These are phyloP conservation scores for Neocatenulostroma microsporum DNA, from an alignment of 2,329 filamentous ascomycete species.

Conservation along the genomic window DNA sequence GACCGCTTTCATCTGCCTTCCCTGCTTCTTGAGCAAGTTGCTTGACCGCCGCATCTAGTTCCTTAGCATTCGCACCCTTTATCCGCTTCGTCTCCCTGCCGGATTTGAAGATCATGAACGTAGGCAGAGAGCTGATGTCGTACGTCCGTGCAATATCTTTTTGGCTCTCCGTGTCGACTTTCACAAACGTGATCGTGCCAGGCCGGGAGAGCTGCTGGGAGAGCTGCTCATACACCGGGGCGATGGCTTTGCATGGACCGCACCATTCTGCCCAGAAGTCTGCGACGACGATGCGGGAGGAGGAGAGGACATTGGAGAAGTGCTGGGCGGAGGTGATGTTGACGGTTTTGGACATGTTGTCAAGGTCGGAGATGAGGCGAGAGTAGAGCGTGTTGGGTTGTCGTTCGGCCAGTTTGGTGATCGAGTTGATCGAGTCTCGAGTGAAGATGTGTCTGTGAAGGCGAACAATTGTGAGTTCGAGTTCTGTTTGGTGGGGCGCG, in stretches of 20 bases:
- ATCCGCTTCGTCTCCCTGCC: constrained; percentile 31
- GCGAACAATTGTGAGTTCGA: too few species aligned
- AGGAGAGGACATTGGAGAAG: constrained; percentile 59
- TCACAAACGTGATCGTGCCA: constrained; percentile 71
- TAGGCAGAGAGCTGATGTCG: constrained; percentile 70
- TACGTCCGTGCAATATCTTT: constrained; percentile 66
- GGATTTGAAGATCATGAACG: constrained; percentile 65
- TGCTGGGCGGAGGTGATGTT: constrained; percentile 37
- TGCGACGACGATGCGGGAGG: constrained; percentile 71
- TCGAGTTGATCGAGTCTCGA: too few species aligned
- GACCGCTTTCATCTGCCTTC: constrained; percentile 17
- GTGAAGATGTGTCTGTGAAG: too few species aligned
- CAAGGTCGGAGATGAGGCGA: constrained; percentile 5
- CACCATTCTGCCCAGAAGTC: constrained; percentile 38
- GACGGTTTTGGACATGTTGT: constrained; percentile 37
- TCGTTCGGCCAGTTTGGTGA: too few species aligned
- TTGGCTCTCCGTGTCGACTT: constrained; percentile 75
- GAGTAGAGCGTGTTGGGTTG: too few species aligned
- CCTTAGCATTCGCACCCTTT: constrained; percentile 22
- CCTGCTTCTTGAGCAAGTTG: constrained; percentile 61
- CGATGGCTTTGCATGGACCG: constrained; percentile 73
- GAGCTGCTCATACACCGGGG: constrained; percentile 72
- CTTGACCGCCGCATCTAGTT: constrained; percentile 63
- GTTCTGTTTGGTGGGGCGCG: too few species aligned
- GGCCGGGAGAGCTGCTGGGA: constrained; percentile 62